These are phyloP conservation scores for Cylindrotheca fusiformis DNA, from an alignment of 108 stramenopile species.

Conservation along the genomic window DNA sequence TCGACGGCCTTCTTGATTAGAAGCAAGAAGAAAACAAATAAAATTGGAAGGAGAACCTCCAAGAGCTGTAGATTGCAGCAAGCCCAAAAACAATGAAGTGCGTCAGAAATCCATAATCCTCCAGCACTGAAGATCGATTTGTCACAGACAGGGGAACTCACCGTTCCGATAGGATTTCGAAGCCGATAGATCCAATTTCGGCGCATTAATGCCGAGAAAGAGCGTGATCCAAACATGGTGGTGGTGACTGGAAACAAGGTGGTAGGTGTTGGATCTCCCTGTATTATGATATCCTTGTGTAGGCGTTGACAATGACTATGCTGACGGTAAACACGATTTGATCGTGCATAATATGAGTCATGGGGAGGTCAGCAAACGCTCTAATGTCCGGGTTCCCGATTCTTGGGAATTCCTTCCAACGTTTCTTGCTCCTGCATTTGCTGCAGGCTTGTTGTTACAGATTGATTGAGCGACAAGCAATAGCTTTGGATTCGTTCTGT, in stretches of 20 bases:
- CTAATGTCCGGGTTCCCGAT: no score
- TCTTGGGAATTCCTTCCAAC: no score
- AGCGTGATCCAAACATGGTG: conserved; percentile 37
- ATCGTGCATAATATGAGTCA: no score
- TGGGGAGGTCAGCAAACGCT: no score
- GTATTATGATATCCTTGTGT: not conserved
- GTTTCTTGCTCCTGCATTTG: no score
- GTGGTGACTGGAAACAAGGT: not conserved
- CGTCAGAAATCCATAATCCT: not conserved
- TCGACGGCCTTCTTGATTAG: conserved; percentile 58
- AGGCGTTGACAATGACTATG: no score
- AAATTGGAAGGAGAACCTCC: conserved; percentile 64
- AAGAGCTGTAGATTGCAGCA: conserved; percentile 39
- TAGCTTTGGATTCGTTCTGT: no score
- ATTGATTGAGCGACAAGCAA: no score
- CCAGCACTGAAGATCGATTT: not conserved
- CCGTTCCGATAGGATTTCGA: conserved; percentile 62
- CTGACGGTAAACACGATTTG: no score
- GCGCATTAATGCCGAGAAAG: conserved; percentile 70
- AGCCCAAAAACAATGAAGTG: not conserved
- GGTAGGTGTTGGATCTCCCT: not conserved
- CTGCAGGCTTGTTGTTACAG: no score
- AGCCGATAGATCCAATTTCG: conserved; percentile 70
- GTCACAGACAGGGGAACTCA: conserved; percentile 24
- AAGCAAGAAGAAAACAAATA: conserved; percentile 58